These are phyloP conservation scores for Microglena sp. DNA, from an alignment of 139 green algal genomes.

Conservation along the genomic window DNA sequence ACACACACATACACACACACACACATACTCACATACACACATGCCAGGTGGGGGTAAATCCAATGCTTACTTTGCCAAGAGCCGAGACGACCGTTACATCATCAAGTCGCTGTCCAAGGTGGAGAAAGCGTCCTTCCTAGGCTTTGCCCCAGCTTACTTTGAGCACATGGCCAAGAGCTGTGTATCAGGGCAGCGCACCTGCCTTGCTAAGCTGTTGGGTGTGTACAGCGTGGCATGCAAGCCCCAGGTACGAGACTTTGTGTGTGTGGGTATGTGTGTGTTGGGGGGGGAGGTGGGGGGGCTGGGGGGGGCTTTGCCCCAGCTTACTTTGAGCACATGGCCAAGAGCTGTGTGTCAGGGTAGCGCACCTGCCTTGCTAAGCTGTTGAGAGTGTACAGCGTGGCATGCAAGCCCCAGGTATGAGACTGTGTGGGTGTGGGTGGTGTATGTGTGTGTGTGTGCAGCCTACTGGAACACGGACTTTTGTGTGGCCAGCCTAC, in stretches of 20 bases:
- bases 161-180: slow-evolving; percentile 47
- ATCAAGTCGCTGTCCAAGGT: slow-evolving; percentile 62
- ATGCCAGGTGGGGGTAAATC: slow-evolving; percentile 76
- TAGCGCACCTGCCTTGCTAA: slow-evolving; percentile 39
- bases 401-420: not conserved
- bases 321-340: slow-evolving; percentile 81
- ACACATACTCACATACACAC: not conserved
- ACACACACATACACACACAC: not conserved
- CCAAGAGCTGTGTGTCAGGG: slow-evolving; percentile 12
- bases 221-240: slow-evolving; percentile 51
- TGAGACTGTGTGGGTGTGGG: not conserved
- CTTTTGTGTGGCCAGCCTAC: not conserved
- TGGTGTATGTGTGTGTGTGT: slow-evolving; percentile 1
- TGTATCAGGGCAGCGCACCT: slow-evolving; percentile 39
- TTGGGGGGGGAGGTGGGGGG: not conserved
- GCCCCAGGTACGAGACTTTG: slow-evolving; percentile 10
- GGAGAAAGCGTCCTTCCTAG: slow-evolving; percentile 64
- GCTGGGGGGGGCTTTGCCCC: not conserved
- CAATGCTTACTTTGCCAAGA: slow-evolving; percentile 83
- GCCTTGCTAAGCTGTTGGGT: slow-evolving; percentile 90
- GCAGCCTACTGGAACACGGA: not conserved
- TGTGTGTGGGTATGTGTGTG: not conserved
- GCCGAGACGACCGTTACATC: slow-evolving; percentile 51
- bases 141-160: slow-evolving; percentile 83
- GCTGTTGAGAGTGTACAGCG: not conserved